Percentiles rank a stretch among this genome's conserved stretches.
Conservation (phyloP, 495 filamentous ascomycete species). For the Penicillium odoratum region DNA sequence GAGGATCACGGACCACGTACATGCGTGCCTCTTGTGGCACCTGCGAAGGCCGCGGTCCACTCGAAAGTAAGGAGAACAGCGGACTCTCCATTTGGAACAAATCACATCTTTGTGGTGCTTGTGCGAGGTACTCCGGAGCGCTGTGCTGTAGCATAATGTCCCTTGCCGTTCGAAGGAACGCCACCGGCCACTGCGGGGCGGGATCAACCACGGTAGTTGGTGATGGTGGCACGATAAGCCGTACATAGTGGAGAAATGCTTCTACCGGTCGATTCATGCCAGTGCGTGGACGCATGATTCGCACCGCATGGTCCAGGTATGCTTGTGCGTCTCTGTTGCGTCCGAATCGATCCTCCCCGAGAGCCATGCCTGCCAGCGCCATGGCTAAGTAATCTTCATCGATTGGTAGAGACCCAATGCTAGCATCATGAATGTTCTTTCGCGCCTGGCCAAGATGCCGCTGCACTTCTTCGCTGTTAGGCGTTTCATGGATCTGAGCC, state of each 20-base stretch:
- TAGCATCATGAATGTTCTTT: constrained; percentile 30
- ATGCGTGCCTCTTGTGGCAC: constrained; percentile 40
- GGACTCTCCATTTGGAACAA: constrained; percentile 45
- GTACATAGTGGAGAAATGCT: constrained; percentile 42
- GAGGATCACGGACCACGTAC: constrained; percentile 38
- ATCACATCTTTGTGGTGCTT: constrained; percentile 31
- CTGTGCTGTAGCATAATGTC: constrained; percentile 38
- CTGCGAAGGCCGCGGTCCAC: constrained; percentile 44
- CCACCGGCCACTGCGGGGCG: constrained; percentile 33
- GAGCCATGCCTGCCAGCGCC: constrained; percentile 40
- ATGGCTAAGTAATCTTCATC: constrained; percentile 34
- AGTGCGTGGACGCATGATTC: constrained; percentile 33
- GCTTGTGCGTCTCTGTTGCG: constrained; percentile 26
- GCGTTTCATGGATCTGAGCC: constrained; percentile 26
- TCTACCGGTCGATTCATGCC: constrained; percentile 28
- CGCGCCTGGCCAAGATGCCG: constrained; percentile 26
- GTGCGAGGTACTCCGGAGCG: constrained; percentile 24
- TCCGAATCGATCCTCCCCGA: constrained; percentile 47
- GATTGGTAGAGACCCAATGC: constrained; percentile 17
- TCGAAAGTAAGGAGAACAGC: constrained; percentile 44
- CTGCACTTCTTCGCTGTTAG: constrained; percentile 27
- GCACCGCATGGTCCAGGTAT: constrained; percentile 35
- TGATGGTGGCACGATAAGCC: constrained; percentile 34
- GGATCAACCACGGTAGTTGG: constrained; percentile 14
- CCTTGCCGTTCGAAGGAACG: constrained; percentile 41